phyloP scores from a whole-genome alignment of 352 stramenopile genomes.

The Phytophthora multivora region DNA sequence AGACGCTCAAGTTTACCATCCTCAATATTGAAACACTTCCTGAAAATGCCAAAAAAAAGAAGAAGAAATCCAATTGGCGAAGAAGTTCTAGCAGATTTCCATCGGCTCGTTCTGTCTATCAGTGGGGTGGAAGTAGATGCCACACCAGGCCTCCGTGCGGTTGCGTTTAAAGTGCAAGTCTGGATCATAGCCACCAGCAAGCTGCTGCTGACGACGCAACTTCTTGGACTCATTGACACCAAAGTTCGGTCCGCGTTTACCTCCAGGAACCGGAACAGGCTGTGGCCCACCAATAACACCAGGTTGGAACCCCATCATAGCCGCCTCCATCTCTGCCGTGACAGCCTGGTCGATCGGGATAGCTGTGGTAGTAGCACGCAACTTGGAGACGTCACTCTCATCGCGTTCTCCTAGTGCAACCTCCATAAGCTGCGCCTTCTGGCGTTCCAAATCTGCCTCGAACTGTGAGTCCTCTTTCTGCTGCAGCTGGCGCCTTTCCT shows the following conservation, averaged over 20 bases:
- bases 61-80: too few species aligned
- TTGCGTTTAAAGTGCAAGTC: slow-evolving; percentile 84
- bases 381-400: slow-evolving; percentile 72
- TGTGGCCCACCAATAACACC: slow-evolving; percentile 75
- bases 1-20: too few species aligned
- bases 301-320: slow-evolving; percentile 89
- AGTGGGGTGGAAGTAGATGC: slow-evolving; percentile 72
- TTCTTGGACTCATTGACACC: slow-evolving; percentile 83
- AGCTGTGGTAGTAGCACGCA: slow-evolving; percentile 78
- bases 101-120: slow-evolving; percentile 45
- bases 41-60: too few species aligned
- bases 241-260: slow-evolving; percentile 81
- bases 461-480: slow-evolving; percentile 83
- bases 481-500: slow-evolving; percentile 79
- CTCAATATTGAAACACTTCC: too few species aligned
- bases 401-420: slow-evolving; percentile 84
- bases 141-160: slow-evolving; percentile 75
- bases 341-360: slow-evolving; percentile 87
- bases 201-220: slow-evolving; percentile 77
- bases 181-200: slow-evolving; percentile 79
- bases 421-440: slow-evolving; percentile 87
- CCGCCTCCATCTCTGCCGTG: slow-evolving; percentile 88
- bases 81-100: slow-evolving; percentile 52
- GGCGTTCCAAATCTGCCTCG: slow-evolving; percentile 76
- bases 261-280: slow-evolving; percentile 74